These are phyloP conservation scores for Marasmius sp. DNA, from an alignment of 1,284 basidiomycete genomes.

Conservation along the genomic window DNA sequence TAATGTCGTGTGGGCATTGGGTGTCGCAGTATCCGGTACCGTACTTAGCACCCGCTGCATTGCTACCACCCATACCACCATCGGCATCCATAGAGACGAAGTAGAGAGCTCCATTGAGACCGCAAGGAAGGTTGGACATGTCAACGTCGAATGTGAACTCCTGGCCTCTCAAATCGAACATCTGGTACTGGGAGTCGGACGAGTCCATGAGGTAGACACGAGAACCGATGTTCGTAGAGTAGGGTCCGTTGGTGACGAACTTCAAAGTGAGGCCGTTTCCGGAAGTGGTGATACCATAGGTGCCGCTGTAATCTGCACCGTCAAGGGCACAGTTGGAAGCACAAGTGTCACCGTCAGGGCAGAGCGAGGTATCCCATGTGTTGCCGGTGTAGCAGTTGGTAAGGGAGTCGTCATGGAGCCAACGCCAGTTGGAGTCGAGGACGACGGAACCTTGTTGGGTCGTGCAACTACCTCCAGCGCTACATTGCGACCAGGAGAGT, in stretches of 20 bases:
- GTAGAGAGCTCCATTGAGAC: too few relatives aligned
- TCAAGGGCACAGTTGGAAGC: slow-evolving; percentile 54
- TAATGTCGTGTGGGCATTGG: slow-evolving; percentile 57
- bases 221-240: too few relatives aligned
- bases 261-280: too few relatives aligned
- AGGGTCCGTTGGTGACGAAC: too few relatives aligned
- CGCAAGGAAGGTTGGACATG: too few relatives aligned
- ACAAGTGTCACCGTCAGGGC: too few relatives aligned
- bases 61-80: slow-evolving; percentile 49
- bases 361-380: slow-evolving; percentile 35
- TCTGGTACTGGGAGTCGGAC: slow-evolving; percentile 42
- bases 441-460: too few relatives aligned
- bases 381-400: slow-evolving; percentile 61
- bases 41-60: slow-evolving; percentile 58
- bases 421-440: slow-evolving; percentile 15
- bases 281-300: too few relatives aligned
- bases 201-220: slow-evolving; percentile 50
- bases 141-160: not conserved
- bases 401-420: slow-evolving; percentile 43
- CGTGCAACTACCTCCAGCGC: too few relatives aligned
- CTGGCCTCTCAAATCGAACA: slow-evolving; percentile 52
- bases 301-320: slow-evolving; percentile 53
- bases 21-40: slow-evolving; percentile 60
- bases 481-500: too few relatives aligned
- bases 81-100: slow-evolving; percentile 47